Conservation (phyloP, 805 yeast species). For the Cyberlindnera petersonii region DNA sequence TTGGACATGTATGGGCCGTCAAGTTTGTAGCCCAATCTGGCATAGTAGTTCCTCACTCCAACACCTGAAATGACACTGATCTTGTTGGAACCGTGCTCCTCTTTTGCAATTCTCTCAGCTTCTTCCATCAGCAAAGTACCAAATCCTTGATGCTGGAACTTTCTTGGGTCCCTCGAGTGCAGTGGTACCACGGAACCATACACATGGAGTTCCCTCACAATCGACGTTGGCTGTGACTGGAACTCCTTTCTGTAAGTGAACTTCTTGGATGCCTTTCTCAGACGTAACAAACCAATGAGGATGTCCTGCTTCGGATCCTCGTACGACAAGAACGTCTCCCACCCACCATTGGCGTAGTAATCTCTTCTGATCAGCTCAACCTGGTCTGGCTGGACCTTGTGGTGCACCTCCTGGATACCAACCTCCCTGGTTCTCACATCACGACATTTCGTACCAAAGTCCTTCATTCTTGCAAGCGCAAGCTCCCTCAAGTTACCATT, state of each 20-base stretch:
- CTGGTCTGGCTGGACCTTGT: constrained; percentile 94
- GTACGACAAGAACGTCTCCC: constrained; percentile 95
- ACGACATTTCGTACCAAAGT: constrained; percentile 92
- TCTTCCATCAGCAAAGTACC: constrained; percentile 98
- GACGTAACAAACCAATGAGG: constrained; percentile 81
- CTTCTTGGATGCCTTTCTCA: constrained; percentile 84
- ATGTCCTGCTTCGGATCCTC: constrained; percentile 98
- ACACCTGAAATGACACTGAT: constrained; percentile 95
- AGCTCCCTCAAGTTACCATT: constrained; percentile 94
- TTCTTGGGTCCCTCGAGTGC: constrained; percentile 94
- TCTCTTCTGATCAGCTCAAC: constrained; percentile 94
- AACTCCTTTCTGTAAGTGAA: constrained; percentile 90
- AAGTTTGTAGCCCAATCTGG: constrained; percentile 81
- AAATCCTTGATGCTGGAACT: constrained; percentile 98
- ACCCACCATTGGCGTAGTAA: constrained; percentile 95
- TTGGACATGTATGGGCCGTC: constrained; percentile 99
- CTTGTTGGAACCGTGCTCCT: constrained; percentile 90
- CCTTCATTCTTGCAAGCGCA: constrained; percentile 96
- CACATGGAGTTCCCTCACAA: constrained; percentile 96
- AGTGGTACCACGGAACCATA: constrained; percentile 97
- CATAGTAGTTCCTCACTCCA: constrained; percentile 95
- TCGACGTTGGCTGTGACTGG: constrained; percentile 76
- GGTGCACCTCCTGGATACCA: constrained; percentile 97
- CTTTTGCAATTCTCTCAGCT: constrained; percentile 92
- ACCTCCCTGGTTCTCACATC: constrained; percentile 98